Base-by-base conservation (phyloP, 169 alveolate species). In the Pseudocohnilembus persalinus region DNA sequence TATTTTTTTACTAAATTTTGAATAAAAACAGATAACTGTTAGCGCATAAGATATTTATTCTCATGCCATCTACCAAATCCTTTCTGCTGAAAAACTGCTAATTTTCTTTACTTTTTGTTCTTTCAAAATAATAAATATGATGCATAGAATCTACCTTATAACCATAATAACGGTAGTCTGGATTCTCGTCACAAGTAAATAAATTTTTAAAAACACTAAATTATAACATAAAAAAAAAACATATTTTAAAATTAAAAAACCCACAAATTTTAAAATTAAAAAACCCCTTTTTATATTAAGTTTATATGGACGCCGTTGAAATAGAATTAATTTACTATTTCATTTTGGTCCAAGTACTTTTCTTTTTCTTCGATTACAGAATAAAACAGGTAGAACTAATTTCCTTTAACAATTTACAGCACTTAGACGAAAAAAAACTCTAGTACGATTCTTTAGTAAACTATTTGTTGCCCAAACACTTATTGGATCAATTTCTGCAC, bases 391-490 rank as follows among this genome's bases (percentile, higher is more conserved):
- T 79, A n/a, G 31, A 79, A 49, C 68, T 49, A 4, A 49, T 11
- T 11, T 49, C 68, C 20, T 49, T 49, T 20, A 49, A 49, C 20
- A 49, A 49, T 20, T 49, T 49, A 49, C 4, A 49, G 20, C 68
- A 49, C 68, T 20, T 49, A 4, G 68, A 77, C n/a, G 27, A 63
- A 0, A 85, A 85, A 73, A 85, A 85, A 31, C 74, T 78, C 34
- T 80, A 85, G 68, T 29, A 80, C 31, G 87, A 82, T 35, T 34
- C 80, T 1, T 75, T 86, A 63, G 74, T 86, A 24, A 79, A 77
- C 25, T 79, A 86, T 86, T 76, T 86, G 25, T 33, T 86, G 27
- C 90, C 90, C 0, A 74, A 73, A 15, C 90, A 86, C 33, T 33
- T 86, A 1, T 64, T 86, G 32, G 83, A 83, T 27, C 73, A 83